phyloP scores from a whole-genome alignment of 148 eudicot genomes.

The Chenopodium suecicum region DNA sequence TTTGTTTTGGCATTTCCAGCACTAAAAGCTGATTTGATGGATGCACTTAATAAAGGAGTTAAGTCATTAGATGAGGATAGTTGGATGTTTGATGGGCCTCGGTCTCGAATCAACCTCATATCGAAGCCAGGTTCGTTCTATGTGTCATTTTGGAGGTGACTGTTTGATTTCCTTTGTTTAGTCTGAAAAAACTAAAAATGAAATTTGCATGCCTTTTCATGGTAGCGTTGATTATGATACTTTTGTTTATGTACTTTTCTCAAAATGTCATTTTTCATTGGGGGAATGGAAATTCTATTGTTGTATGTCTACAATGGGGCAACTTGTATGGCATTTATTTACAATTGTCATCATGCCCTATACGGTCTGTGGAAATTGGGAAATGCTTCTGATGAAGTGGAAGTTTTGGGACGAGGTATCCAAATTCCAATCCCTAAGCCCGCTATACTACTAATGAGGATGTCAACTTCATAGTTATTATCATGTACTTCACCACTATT shows the following conservation, averaged over 20 bases:
- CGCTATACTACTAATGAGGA: not conserved
- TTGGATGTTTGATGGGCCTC: conserved; percentile 98
- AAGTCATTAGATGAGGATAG: conserved; percentile 89
- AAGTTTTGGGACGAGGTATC: not conserved
- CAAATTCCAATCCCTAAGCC: not conserved
- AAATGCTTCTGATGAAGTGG: not conserved
- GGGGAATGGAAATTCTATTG: not conserved
- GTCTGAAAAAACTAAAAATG: not conserved
- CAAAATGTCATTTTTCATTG: not conserved
- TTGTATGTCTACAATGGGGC: not conserved
- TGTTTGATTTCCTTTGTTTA: not conserved
- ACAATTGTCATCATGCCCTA: not conserved
- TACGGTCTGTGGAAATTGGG: not conserved
- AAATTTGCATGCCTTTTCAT: not conserved
- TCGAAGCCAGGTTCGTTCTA: conserved; percentile 60
- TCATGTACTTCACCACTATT: not conserved
- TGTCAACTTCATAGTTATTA: not conserved
- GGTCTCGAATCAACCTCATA: conserved; percentile 78
- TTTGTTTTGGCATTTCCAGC: conserved; percentile 34
- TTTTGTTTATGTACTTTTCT: not conserved
- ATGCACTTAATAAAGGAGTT: conserved; percentile 70
- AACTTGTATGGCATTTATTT: not conserved
- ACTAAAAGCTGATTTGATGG: conserved; percentile 78
- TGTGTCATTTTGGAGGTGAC: not conserved
- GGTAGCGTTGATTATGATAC: not conserved